phyloP scores from a whole-genome alignment of 1,284 basidiomycete genomes.

The Trichosporon sp. region DNA sequence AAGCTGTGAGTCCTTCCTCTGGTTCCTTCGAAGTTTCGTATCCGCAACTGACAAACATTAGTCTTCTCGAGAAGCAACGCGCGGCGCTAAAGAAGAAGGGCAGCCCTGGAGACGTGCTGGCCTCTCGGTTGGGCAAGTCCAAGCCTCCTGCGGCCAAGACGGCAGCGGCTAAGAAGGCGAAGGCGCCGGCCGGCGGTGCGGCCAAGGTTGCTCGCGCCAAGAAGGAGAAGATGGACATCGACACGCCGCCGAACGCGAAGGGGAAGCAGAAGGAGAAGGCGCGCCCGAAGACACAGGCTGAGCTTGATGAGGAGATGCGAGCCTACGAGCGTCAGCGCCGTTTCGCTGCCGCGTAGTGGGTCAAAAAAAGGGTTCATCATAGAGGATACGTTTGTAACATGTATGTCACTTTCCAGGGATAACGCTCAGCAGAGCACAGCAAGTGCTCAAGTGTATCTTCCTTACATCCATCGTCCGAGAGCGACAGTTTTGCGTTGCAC shows the following conservation, averaged over 20 bases:
- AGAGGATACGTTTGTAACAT: background rate
- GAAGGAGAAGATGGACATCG: slow-evolving; percentile 31
- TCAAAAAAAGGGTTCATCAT: background rate
- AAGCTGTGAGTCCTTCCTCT: slow-evolving; percentile 24
- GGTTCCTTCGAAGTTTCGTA: background rate
- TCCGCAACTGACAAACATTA: slow-evolving; percentile 11
- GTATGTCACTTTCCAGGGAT: background rate
- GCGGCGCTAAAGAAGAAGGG: slow-evolving; percentile 27
- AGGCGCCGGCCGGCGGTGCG: slow-evolving; percentile 2
- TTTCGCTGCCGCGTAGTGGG: slow-evolving; percentile 23
- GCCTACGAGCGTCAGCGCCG: slow-evolving; percentile 34
- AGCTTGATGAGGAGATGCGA: slow-evolving; percentile 44
- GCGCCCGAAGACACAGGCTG: slow-evolving; percentile 34
- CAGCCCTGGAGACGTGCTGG: slow-evolving; percentile 28
- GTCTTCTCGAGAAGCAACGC: slow-evolving; percentile 36
- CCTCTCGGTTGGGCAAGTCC: slow-evolving; percentile 27
- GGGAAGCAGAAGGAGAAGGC: slow-evolving; percentile 20
- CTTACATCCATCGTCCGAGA: too few relatives aligned
- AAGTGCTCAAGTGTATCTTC: too few relatives aligned
- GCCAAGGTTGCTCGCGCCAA: slow-evolving; percentile 37
- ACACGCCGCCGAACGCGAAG: slow-evolving; percentile 15
- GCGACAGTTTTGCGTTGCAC: background rate
- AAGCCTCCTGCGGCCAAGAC: slow-evolving; percentile 4
- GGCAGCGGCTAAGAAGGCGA: slow-evolving; percentile 7
- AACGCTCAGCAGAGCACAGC: too few relatives aligned